Evolutionary conservation across 2,329 filamentous ascomycete genomes (phyloP), one percentile per base, ranked within the genome.

Genomic region (Talaromyces pinophilus): DNA sequence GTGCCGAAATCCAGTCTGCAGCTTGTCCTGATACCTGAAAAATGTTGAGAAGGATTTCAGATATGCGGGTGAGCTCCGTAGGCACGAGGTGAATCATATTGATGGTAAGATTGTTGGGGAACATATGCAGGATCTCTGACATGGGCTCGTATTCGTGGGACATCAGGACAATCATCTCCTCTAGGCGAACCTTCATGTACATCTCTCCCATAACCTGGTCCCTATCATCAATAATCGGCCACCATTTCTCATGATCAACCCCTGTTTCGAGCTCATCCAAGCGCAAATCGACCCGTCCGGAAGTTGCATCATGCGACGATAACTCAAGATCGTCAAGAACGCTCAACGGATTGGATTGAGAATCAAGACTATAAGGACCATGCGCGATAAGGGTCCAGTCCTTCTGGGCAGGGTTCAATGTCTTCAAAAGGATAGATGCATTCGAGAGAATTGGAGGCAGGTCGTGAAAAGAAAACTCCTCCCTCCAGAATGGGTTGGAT

Each of bases 21-120:
- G 92, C 91, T 44, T 87, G 87, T 0, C 92, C 92, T 2, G 93
- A 94, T 2, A 96, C 93, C 75, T 99, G 95, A 73, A 94, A 99
- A 62, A 99, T 96, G 75, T 98, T 96, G 69, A 98, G 82, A 44
- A 98, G 87, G 33, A 91, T 88, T 74, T 97, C 93, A 1, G 93
- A 91, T 8, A 98, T 78, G n/a, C 87, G 85, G 63, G 90, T 90
- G 40, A 97, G 82, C 73, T 92, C 91, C 2, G 88, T 87, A 0
- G 92, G 90, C 64, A 97, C 84, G 65, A 91, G 87, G 54, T 91
- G 87, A 2, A 92, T 89, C 70, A 99, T 91, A 75, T 96, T 91
- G 44, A 92, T 84, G 0, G 94, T 97, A 65, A 99, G 82, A 0
- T 92, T 91, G 40, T 91, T 90, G 46, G 88, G 88, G 76, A 98